Conservation (phyloP, 1,139 yeast genomes). For the Kluyveromyces marxianus region DNA sequence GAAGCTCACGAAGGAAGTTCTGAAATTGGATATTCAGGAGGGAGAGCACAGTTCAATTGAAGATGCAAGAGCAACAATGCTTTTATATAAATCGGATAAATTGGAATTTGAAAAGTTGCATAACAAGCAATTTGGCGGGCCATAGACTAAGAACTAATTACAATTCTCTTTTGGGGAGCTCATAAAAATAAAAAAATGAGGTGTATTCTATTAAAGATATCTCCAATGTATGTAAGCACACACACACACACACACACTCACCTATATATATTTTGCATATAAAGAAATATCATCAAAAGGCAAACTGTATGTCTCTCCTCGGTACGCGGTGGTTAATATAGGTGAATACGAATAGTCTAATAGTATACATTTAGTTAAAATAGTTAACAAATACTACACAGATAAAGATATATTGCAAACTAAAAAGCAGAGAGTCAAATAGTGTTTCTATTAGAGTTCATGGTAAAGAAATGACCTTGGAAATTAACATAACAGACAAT, state of each 20-base stretch:
- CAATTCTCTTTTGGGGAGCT: background rate
- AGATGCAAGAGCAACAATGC: constrained; percentile 86
- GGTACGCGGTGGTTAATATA: too few relatives aligned
- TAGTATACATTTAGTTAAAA: too few relatives aligned
- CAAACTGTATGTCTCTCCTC: too few relatives aligned
- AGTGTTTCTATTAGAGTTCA: background rate
- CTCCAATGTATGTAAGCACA: too few relatives aligned
- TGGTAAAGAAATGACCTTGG: constrained; percentile 14
- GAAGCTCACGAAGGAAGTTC: constrained; percentile 49
- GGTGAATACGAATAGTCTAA: too few relatives aligned
- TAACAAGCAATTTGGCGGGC: constrained; percentile 11
- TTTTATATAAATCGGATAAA: constrained; percentile 55
- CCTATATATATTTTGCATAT: too few relatives aligned
- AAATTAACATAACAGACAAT: constrained; percentile 18
- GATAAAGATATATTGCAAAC: background rate
- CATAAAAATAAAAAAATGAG: too few relatives aligned
- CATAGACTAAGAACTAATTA: background rate
- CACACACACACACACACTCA: too few relatives aligned
- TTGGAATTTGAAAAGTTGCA: constrained; percentile 47
- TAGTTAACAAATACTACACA: too few relatives aligned
- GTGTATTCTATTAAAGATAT: too few relatives aligned
- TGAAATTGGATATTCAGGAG: constrained; percentile 58
- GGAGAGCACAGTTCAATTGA: constrained; percentile 84
- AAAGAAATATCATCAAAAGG: too few relatives aligned
- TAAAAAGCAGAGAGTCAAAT: background rate